Evolutionary conservation across 768 basidiomycete genomes (phyloP).

Genomic region (Collybiopsis luxurians): DNA sequence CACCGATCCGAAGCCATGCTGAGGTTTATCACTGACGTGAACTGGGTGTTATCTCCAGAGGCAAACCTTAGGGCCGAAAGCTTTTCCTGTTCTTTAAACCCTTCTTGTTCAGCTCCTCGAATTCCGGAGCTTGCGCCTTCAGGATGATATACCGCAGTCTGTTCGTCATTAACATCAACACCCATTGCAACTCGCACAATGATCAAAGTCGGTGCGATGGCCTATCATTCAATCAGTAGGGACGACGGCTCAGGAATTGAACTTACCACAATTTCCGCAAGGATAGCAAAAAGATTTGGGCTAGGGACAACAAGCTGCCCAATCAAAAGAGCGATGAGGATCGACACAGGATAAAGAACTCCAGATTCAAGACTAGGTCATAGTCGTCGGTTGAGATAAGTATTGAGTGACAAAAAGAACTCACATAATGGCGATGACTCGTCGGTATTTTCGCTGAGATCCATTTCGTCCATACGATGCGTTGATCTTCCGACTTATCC

Average conservation of each 20-base stretch:
- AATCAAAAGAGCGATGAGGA: not conserved
- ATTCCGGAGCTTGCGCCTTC: too few relatives aligned
- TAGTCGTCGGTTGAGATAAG: not conserved
- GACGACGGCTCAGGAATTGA: not conserved
- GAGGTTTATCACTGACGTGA: too few relatives aligned
- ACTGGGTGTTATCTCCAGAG: too few relatives aligned
- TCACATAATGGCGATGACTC: not conserved
- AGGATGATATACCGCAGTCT: too few relatives aligned
- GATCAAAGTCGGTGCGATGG: too few relatives aligned
- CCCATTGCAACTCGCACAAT: too few relatives aligned
- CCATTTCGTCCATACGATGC: not conserved
- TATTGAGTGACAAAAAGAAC: not conserved
- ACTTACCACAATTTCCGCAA: not conserved
- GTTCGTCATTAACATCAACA: too few relatives aligned
- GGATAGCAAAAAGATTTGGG: not conserved
- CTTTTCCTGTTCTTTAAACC: too few relatives aligned
- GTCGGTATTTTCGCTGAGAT: not conserved
- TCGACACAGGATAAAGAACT: not conserved
- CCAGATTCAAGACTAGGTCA: not conserved
- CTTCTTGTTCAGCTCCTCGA: too few relatives aligned
- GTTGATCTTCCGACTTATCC: slow-evolving; percentile 2
- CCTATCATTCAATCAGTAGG: too few relatives aligned
- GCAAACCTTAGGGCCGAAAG: too few relatives aligned
- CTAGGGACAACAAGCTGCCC: not conserved
- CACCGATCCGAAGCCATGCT: too few relatives aligned